These are phyloP conservation scores for Piromyces finnis DNA, from an alignment of 192 early-diverging fungal species.

Conservation along the genomic window DNA sequence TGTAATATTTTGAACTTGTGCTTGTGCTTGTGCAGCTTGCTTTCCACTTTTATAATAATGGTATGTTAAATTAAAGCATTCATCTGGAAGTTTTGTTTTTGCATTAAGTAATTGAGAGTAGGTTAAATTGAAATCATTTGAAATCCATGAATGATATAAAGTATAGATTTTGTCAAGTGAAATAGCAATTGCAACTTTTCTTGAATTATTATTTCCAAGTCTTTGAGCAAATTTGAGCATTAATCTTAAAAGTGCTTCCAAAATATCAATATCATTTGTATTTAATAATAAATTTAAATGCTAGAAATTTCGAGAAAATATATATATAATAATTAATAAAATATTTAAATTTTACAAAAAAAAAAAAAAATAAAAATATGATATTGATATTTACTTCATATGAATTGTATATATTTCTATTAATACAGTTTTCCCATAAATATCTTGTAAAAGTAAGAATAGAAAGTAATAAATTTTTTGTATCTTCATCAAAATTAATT, in stretches of 20 bases:
- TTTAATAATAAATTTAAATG: slow-evolving; percentile 64
- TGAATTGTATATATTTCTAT: slow-evolving; percentile 82
- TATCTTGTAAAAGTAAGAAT: slow-evolving; percentile 58
- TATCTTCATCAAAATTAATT: slow-evolving; percentile 27
- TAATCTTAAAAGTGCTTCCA: slow-evolving; percentile 58
- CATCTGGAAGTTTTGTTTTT: slow-evolving; percentile 18
- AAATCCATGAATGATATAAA: slow-evolving; percentile 12
- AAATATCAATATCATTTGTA: slow-evolving; percentile 59
- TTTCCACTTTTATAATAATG: slow-evolving; percentile 37
- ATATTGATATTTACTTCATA: slow-evolving; percentile 40
- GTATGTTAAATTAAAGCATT: slow-evolving; percentile 45
- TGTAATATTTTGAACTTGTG: not conserved
- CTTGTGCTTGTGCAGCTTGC: not conserved
- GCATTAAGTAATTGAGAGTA: slow-evolving; percentile 16
- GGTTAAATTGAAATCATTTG: slow-evolving; percentile 29
- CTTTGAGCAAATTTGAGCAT: slow-evolving; percentile 78
- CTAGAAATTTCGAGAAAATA: slow-evolving; percentile 14
- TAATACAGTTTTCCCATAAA: slow-evolving; percentile 87
- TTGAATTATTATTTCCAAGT: slow-evolving; percentile 55
- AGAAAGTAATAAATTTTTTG: slow-evolving; percentile 33
- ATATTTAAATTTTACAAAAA: not conserved
- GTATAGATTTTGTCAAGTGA: not conserved
- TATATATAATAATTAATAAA: not conserved
- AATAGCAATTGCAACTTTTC: not conserved
- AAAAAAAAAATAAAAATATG: too few relatives aligned